Percentiles rank a stretch among this genome's conserved stretches.
Evolutionary conservation across 2,329 filamentous ascomycete genomes (phyloP).

Genomic region (Lachnellula arida): DNA sequence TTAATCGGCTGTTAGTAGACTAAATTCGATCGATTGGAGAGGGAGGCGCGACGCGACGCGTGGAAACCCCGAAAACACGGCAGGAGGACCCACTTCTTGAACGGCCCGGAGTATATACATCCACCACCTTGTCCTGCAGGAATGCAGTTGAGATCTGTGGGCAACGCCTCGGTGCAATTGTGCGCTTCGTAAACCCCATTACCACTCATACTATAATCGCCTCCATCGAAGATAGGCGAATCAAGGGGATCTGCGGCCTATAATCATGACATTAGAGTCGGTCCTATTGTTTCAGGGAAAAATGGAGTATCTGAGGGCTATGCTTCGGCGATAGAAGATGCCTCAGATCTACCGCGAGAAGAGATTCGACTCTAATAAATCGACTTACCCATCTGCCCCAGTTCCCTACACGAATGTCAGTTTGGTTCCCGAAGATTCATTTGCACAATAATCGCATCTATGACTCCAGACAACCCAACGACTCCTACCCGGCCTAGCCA

Average conservation of each 20-base stretch:
- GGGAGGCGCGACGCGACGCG: not conserved
- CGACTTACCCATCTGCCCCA: constrained; percentile 40
- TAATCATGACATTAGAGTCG: not conserved
- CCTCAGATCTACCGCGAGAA: too few relatives aligned
- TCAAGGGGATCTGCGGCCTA: constrained; percentile 39
- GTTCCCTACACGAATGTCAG: constrained; percentile 31
- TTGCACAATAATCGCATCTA: too few relatives aligned
- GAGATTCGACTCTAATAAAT: not conserved
- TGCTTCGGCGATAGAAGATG: too few relatives aligned
- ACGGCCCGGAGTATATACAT: constrained; percentile 45
- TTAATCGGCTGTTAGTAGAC: not conserved
- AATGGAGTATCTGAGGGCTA: not conserved
- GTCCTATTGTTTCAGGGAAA: not conserved
- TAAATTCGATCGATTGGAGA: not conserved
- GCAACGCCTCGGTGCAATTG: constrained; percentile 26
- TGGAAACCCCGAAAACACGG: not conserved
- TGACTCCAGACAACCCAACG: too few relatives aligned
- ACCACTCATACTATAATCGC: constrained; percentile 45
- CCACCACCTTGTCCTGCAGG: constrained; percentile 52
- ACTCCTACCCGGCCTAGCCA: too few relatives aligned
- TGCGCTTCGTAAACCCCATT: constrained; percentile 38
- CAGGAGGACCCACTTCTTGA: constrained; percentile 33
- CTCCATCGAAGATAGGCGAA: constrained; percentile 52
- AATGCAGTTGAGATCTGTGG: constrained; percentile 25
- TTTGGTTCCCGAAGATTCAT: not conserved